These are phyloP conservation scores for Fragilariopsis cylindrus DNA, from an alignment of 108 stramenopile species.

Conservation along the genomic window DNA sequence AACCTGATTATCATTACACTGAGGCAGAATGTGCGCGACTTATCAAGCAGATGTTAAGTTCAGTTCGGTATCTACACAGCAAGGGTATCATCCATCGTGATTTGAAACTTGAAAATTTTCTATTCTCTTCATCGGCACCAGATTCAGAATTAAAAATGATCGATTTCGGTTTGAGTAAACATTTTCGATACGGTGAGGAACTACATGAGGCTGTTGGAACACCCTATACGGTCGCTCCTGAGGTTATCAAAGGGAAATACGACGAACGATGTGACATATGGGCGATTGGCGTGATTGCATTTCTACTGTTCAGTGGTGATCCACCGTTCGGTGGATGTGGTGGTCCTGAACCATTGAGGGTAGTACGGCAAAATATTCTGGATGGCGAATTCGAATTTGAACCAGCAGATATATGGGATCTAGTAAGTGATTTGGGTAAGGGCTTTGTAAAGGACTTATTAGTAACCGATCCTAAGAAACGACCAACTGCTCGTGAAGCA, in stretches of 20 bases:
- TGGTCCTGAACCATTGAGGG: conserved; percentile 72
- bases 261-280: conserved; percentile 84
- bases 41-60: conserved; percentile 86
- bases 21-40: conserved; percentile 83
- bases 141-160: conserved; percentile 89
- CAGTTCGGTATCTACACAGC: conserved; percentile 85
- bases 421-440: conserved; percentile 77
- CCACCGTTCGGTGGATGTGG: conserved; percentile 85
- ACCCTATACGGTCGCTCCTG: conserved; percentile 83
- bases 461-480: conserved; percentile 73
- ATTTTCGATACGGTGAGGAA: conserved; percentile 83
- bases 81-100: conserved; percentile 86
- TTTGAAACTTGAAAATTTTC: conserved; percentile 92
- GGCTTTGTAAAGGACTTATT: conserved; percentile 79
- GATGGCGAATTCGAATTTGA: conserved; percentile 57
- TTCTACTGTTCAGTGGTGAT: conserved; percentile 71
- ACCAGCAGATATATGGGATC: conserved; percentile 65
- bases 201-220: conserved; percentile 85
- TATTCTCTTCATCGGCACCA: conserved; percentile 62
- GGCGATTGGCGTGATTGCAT: conserved; percentile 84
- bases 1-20: conserved; percentile 69
- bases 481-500: conserved; percentile 83
- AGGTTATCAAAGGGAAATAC: conserved; percentile 74
- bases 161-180: conserved; percentile 86
- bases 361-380: conserved; percentile 70